Conservation (phyloP, 2,329 filamentous ascomycete genomes). For the Nothomitra cinnamomea region DNA sequence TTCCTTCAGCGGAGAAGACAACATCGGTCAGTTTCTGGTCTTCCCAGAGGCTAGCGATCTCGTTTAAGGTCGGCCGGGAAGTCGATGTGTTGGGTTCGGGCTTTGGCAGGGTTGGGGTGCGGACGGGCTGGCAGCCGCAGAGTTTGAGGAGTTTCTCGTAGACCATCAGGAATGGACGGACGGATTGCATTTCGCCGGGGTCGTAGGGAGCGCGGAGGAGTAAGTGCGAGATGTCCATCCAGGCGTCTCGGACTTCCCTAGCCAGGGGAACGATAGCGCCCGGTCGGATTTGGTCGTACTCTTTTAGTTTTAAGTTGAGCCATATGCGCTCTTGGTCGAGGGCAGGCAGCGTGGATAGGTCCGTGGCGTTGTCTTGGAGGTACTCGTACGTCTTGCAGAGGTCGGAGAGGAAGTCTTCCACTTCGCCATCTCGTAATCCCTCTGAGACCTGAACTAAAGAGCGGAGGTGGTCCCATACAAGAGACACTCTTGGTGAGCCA, state of each 20-base stretch:
- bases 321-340: neutral
- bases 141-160: constrained; percentile 12
- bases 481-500: neutral
- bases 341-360: neutral
- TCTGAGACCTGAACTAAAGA: neutral
- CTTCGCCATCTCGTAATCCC: neutral
- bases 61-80: neutral
- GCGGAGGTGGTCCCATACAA: neutral
- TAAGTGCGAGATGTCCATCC: constrained; percentile 11
- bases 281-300: neutral
- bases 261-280: constrained; percentile 5
- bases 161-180: constrained; percentile 11
- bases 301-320: neutral
- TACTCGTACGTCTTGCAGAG: neutral
- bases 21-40: neutral
- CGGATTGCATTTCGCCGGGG: constrained; percentile 11
- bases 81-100: neutral
- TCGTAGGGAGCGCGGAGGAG: constrained; percentile 14
- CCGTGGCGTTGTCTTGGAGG: neutral
- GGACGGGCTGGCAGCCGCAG: constrained; percentile 11
- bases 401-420: neutral
- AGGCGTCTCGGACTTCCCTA: constrained; percentile 10
- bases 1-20: neutral
- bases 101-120: neutral
- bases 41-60: neutral